Conservation (phyloP, 208 protist genomes). For the Giardia muris region DNA sequence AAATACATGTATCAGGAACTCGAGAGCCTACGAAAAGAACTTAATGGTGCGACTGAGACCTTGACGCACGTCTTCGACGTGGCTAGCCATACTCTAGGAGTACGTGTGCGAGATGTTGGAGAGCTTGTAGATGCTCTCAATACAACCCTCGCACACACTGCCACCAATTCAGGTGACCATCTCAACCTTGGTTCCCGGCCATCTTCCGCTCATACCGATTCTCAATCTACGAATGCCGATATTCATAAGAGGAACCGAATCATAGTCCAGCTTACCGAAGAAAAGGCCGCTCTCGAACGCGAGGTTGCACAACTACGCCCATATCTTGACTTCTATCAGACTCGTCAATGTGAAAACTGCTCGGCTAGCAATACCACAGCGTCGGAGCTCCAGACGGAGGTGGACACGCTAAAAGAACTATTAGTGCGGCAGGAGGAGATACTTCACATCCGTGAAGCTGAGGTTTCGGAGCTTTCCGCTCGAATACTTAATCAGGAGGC, state of each 20-base stretch:
- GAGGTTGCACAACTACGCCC: not conserved
- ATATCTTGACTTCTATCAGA: not conserved
- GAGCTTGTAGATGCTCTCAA: too few species aligned
- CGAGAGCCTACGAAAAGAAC: too few species aligned
- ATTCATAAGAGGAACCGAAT: not conserved
- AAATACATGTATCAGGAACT: too few species aligned
- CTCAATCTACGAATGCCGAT: not conserved
- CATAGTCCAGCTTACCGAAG: not conserved
- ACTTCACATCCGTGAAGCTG: not conserved
- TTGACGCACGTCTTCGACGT: too few species aligned
- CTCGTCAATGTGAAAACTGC: not conserved
- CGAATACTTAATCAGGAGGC: not conserved
- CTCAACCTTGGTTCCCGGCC: too few species aligned
- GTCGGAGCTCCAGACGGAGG: not conserved
- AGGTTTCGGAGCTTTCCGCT: not conserved
- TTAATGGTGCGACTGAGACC: too few species aligned
- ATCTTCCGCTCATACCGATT: too few species aligned
- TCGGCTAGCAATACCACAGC: not conserved
- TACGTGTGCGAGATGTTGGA: too few species aligned
- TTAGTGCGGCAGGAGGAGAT: not conserved
- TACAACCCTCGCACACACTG: too few species aligned
- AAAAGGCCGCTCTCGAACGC: not conserved
- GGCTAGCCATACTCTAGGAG: too few species aligned
- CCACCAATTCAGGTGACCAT: too few species aligned
- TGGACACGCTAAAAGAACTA: not conserved